Conservation (phyloP, 345 rosid species). For the Salix viminalis region DNA sequence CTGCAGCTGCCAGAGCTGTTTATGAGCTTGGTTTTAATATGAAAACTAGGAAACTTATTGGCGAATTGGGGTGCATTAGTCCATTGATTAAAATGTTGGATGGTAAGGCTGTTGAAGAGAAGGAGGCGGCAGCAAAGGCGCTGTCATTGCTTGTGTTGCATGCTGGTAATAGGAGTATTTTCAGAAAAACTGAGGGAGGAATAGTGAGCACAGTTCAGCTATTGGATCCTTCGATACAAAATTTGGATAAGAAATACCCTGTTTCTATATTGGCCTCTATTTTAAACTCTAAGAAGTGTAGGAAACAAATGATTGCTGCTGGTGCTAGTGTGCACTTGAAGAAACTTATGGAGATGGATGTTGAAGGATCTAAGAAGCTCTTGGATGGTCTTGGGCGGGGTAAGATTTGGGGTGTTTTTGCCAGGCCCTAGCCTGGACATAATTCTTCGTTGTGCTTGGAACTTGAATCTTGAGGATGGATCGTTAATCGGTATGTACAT, state of each 20-base stretch:
- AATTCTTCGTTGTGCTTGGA: not conserved
- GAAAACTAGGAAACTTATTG: conserved; percentile 61
- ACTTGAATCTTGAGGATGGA: conserved; percentile 8
- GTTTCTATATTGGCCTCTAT: conserved; percentile 53
- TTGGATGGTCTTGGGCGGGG: conserved; percentile 59
- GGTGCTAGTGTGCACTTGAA: conserved; percentile 70
- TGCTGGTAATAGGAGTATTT: conserved; percentile 46
- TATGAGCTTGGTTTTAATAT: conserved; percentile 48
- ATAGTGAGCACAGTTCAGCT: conserved; percentile 53
- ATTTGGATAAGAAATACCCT: conserved; percentile 60
- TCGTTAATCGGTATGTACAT: conserved; percentile 41
- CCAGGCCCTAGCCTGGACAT: conserved; percentile 39
- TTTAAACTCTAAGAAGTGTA: conserved; percentile 60
- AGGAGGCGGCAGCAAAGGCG: conserved; percentile 78
- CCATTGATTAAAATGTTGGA: conserved; percentile 71
- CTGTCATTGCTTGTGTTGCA: conserved; percentile 47
- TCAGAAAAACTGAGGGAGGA: conserved; percentile 58
- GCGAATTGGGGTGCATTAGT: conserved; percentile 54
- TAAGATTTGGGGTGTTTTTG: conserved; percentile 79
- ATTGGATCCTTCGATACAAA: conserved; percentile 54
- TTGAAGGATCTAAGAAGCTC: conserved; percentile 81
- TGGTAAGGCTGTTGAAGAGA: conserved; percentile 79
- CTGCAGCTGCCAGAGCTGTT: conserved; percentile 67
- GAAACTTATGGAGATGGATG: conserved; percentile 68
- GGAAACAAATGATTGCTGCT: conserved; percentile 69